Percentiles rank a stretch among this genome's conserved stretches.
Evolutionary conservation across 1,139 yeast genomes (phyloP).

Genomic region (Fermentozyma sake): DNA sequence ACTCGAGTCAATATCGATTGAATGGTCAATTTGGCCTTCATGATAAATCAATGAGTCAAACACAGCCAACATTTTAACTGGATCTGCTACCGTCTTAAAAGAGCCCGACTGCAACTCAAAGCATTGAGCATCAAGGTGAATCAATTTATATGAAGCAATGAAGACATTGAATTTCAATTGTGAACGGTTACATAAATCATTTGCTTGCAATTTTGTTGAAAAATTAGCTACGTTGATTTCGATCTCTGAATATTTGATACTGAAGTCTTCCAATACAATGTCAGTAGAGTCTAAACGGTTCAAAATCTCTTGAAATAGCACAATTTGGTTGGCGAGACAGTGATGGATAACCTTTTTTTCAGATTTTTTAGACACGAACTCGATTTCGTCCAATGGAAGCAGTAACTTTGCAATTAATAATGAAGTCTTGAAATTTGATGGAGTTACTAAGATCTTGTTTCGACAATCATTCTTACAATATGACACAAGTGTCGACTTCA

Average conservation of each 20-base stretch:
- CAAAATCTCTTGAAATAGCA: conserved; percentile 2
- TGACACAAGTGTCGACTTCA: conserved; percentile 22
- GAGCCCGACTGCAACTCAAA: conserved; percentile 38
- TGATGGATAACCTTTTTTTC: no score
- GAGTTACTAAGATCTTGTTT: conserved; percentile 8
- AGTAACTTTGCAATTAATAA: conserved; percentile 23
- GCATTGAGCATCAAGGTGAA: conserved; percentile 27
- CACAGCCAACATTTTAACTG: conserved; percentile 7
- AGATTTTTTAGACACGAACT: conserved; percentile 1
- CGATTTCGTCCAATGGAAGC: conserved; percentile 19
- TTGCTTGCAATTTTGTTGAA: conserved; percentile 12
- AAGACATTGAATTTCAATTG: conserved; percentile 14
- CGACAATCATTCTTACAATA: conserved; percentile 16
- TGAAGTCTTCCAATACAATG: conserved; percentile 30
- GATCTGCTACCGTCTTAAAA: conserved; percentile 11
- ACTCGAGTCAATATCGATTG: conserved; percentile 10
- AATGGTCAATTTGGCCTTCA: conserved; percentile 7
- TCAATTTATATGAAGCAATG: conserved; percentile 25
- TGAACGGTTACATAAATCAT: no score
- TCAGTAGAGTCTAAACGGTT: conserved; percentile 10
- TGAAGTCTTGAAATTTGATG: conserved; percentile 17
- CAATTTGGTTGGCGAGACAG: no score
- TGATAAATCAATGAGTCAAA: conserved; percentile 11
- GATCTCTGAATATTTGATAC: conserved; percentile 17
- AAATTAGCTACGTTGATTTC: conserved; percentile 19